Base-by-base conservation (phyloP, 257 asterid genomes). In the Penstemon barbatus region DNA sequence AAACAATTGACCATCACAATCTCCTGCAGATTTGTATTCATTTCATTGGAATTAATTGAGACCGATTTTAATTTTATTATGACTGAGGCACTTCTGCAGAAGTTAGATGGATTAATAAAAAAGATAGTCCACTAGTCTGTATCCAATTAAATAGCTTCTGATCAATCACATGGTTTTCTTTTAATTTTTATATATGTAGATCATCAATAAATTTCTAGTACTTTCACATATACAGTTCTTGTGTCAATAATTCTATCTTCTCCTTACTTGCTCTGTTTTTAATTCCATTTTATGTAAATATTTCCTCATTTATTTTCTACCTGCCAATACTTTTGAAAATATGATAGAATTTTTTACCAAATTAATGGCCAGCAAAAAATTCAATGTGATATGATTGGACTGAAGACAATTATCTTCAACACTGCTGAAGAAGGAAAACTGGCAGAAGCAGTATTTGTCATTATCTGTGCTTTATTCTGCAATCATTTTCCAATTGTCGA, bases 131-230 rank as follows among this genome's bases (percentile, higher is more conserved):
- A 70, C 72, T 70, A 36, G 48, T 51, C 72, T 75, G 69, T 43
- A 65, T 57, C 13, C 10, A 64, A 75, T 65, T 65, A 36, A 75
- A 75, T 75, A 41, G 53, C 75, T 69, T 58, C 75, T 70, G 71
- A 25, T 51, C 66, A 53, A 5, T 46, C 75, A 75, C 72, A 65
- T 75, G 76, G 76, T 60, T 64, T 60, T 60, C 50, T 44, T 4
- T 12, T n/a, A 61, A 51, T 40, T 44, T 44, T 48, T 50, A 66
- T 71, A 10, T 67, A 50, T 62, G 64, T 11, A 54, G 4, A 57
- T 62, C 54, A 49, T 49, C 19, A 10, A 13, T 9, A 19, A 8
- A 13, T 55, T 25, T 55, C 0, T 50, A 57, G 66, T 48, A 57
- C 65, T 15, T 60, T 58, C 36, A 49, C 19, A 25, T 48, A 60